Conservation (phyloP, 2,329 filamentous ascomycete genomes). For the Hypoxylon rubiginosum region DNA sequence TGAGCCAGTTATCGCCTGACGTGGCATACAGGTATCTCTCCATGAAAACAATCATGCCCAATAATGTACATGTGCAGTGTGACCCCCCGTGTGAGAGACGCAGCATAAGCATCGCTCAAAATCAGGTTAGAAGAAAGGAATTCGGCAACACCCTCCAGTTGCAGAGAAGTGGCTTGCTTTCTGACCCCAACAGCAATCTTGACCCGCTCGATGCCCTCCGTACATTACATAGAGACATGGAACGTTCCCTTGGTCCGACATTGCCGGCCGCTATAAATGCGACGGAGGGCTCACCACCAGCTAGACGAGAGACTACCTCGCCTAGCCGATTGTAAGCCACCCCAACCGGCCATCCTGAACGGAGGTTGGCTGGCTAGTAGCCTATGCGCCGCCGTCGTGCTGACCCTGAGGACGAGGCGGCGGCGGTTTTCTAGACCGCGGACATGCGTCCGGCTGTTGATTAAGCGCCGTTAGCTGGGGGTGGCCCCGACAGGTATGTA, state of each 20-base stretch:
- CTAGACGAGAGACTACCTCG: background rate
- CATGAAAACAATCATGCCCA: background rate
- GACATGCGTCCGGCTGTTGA: constrained; percentile 27
- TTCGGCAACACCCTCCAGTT: background rate
- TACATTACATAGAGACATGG: background rate
- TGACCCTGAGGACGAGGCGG: constrained; percentile 7
- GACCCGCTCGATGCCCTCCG: background rate
- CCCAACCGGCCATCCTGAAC: background rate
- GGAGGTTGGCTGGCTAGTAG: background rate
- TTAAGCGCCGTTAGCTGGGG: constrained; percentile 24
- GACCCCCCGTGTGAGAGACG: background rate
- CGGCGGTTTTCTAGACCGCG: constrained; percentile 13
- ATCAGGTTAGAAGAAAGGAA: background rate
- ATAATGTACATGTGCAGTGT: background rate
- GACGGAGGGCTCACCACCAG: background rate
- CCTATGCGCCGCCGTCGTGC: background rate
- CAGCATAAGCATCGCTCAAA: background rate
- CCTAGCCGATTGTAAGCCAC: constrained; percentile 6
- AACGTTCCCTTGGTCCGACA: background rate
- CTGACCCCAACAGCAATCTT: background rate
- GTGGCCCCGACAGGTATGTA: background rate
- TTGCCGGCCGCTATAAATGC: background rate
- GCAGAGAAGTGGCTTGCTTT: background rate
- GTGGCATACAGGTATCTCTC: background rate
- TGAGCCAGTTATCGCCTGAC: background rate